A percentile compares a stretch with the other conserved stretches of the same genome.
Evolutionary conservation across 495 filamentous ascomycete genomes (phyloP).

Genomic region (Hypoxylon intermedium): DNA sequence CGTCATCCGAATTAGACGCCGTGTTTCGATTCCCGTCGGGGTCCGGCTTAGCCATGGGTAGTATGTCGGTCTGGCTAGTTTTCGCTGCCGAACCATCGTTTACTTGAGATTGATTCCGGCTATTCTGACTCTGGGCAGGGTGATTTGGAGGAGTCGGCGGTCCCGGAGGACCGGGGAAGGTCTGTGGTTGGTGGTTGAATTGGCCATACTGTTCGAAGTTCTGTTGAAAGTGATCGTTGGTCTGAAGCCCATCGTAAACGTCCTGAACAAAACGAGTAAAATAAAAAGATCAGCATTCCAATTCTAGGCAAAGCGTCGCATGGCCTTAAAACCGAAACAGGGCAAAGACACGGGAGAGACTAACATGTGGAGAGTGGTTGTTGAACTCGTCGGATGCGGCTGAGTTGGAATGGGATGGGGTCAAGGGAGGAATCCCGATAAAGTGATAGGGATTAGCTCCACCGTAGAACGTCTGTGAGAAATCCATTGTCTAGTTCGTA

Average conservation of each 20-base stretch:
- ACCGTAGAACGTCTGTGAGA: conserved; percentile 52
- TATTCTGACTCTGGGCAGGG: conserved; percentile 34
- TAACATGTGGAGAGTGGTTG: conserved; percentile 60
- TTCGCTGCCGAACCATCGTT: conserved; percentile 38
- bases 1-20: conserved; percentile 60
- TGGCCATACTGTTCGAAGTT: conserved; percentile 53
- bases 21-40: conserved; percentile 44
- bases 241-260: conserved; percentile 53
- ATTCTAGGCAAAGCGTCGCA: conserved; percentile 15
- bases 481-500: conserved; percentile 50
- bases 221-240: conserved; percentile 52
- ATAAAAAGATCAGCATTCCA: conserved; percentile 30
- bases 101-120: conserved; percentile 37
- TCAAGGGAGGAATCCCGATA: conserved; percentile 60
- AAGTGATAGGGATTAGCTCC: conserved; percentile 62
- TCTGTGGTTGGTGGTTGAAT: conserved; percentile 47
- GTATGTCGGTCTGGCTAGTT: conserved; percentile 39
- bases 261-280: conserved; percentile 47
- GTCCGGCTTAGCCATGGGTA: conserved; percentile 50
- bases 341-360: conserved; percentile 40
- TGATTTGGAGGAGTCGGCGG: conserved; percentile 54
- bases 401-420: conserved; percentile 60
- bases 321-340: conserved; percentile 23
- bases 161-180: conserved; percentile 53
- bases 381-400: conserved; percentile 61